Evolutionary conservation across 257 asterid species (phyloP).

Genomic region (Cinchona pubescens): DNA sequence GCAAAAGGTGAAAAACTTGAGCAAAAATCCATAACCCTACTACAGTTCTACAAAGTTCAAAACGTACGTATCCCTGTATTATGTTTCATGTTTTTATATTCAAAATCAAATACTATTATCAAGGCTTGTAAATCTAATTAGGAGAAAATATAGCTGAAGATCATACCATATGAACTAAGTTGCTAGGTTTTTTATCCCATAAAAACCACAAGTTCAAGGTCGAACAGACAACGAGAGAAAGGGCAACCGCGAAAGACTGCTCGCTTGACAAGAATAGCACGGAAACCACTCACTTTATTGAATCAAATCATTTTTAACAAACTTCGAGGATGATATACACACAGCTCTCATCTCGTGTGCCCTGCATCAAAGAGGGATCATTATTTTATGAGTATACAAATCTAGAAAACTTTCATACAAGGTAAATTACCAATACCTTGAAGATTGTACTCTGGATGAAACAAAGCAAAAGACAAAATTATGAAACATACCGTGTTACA

Average conservation of each 20-base stretch:
- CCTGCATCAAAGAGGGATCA: constrained; percentile 6
- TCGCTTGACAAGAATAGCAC: constrained; percentile 61
- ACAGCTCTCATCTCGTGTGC: not conserved
- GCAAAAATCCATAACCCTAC: not conserved
- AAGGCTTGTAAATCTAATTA: not conserved
- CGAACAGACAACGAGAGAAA: constrained; percentile 82
- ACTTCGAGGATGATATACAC: not conserved
- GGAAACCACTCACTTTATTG: constrained; percentile 51
- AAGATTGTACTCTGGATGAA: not conserved
- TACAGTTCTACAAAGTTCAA: not conserved
- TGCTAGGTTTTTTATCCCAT: constrained; percentile 34
- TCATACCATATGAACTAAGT: too few species aligned
- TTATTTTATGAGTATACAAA: not conserved
- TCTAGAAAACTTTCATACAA: not conserved
- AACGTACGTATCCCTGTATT: not conserved
- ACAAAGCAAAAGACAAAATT: not conserved
- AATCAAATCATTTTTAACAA: not conserved
- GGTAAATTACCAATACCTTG: not conserved
- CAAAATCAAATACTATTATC: not conserved
- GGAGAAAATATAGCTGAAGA: too few species aligned
- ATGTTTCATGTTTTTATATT: not conserved
- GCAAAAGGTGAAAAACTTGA: not conserved
- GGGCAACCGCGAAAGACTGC: constrained; percentile 48
- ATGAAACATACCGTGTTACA: not conserved
- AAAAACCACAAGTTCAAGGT: constrained; percentile 37